A percentile compares a stretch with the other conserved stretches of the same genome.
Evolutionary conservation across 495 filamentous ascomycete genomes (phyloP).

Genomic region (Podospora anserina): DNA sequence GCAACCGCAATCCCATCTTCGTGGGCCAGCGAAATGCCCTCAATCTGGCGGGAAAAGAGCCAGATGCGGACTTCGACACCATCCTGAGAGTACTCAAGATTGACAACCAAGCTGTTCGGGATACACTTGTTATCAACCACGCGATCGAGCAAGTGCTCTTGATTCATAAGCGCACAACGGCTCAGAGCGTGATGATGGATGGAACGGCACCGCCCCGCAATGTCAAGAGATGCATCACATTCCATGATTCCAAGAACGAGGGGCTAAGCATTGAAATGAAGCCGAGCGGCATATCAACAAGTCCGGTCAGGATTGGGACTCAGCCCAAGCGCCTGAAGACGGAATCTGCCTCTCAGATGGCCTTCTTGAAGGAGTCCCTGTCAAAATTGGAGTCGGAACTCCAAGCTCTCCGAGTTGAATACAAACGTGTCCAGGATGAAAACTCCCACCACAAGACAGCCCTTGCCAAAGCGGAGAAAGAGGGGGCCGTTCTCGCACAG

Average conservation of each 20-base stretch:
- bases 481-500: slow-evolving; percentile 24
- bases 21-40: slow-evolving; percentile 61
- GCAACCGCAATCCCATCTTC: slow-evolving; percentile 54
- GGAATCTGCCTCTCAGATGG: slow-evolving; percentile 66
- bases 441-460: slow-evolving; percentile 57
- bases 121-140: slow-evolving; percentile 79
- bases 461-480: slow-evolving; percentile 52
- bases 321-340: slow-evolving; percentile 73
- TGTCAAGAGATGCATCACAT: slow-evolving; percentile 66
- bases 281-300: slow-evolving; percentile 32
- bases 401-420: slow-evolving; percentile 32
- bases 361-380: slow-evolving; percentile 44
- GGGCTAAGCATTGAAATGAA: slow-evolving; percentile 61
- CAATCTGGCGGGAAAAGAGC: slow-evolving; percentile 65
- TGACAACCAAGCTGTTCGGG: slow-evolving; percentile 71
- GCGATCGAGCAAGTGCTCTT: slow-evolving; percentile 81
- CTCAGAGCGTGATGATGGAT: slow-evolving; percentile 65
- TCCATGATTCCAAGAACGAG: slow-evolving; percentile 51
- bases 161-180: slow-evolving; percentile 63
- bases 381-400: slow-evolving; percentile 46
- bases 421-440: slow-evolving; percentile 51
- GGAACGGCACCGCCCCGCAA: slow-evolving; percentile 56
- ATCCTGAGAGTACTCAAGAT: slow-evolving; percentile 77
- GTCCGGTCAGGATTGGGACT: slow-evolving; percentile 32
- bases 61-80: slow-evolving; percentile 68